Conservation (phyloP, 2,329 filamentous ascomycete species). For the Cercospora sp. region DNA sequence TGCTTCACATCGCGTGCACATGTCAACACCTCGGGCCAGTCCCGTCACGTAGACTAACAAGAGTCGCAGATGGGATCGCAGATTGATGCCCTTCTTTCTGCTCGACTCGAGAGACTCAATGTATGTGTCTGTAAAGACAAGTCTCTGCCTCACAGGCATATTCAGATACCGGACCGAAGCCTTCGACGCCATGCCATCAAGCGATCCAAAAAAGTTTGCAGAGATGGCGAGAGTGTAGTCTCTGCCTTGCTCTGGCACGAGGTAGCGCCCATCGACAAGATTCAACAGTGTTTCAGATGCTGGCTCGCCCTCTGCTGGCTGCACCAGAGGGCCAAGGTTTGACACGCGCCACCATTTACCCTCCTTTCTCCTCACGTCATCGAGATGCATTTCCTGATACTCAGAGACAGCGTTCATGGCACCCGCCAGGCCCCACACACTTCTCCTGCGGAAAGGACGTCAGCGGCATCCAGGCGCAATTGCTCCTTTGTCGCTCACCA, state of each 20-base stretch:
- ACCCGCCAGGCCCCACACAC: slow-evolving; percentile 2
- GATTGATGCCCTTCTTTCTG: background rate
- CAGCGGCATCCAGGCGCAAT: background rate
- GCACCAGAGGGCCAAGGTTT: background rate
- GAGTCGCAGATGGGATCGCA: background rate
- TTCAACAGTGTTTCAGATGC: background rate
- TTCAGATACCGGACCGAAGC: slow-evolving; percentile 5
- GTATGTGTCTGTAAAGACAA: background rate
- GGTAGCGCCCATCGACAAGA: background rate
- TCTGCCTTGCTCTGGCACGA: background rate
- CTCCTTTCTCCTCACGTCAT: background rate
- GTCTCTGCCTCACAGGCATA: slow-evolving; percentile 5
- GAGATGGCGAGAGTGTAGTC: slow-evolving; percentile 8
- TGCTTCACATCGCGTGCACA: slow-evolving; percentile 2
- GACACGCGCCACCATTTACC: slow-evolving; percentile 3
- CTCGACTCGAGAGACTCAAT: background rate
- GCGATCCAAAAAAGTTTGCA: background rate
- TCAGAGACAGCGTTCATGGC: background rate
- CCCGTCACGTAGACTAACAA: background rate
- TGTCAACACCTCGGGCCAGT: background rate
- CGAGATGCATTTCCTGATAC: background rate
- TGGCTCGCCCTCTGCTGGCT: background rate
- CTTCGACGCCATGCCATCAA: background rate
- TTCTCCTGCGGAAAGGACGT: background rate
- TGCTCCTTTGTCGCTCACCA: background rate